Percentiles rank a stretch among this genome's conserved stretches.
Evolutionary conservation across 331 rosid species (phyloP).

Genomic region (Acacia concinna): DNA sequence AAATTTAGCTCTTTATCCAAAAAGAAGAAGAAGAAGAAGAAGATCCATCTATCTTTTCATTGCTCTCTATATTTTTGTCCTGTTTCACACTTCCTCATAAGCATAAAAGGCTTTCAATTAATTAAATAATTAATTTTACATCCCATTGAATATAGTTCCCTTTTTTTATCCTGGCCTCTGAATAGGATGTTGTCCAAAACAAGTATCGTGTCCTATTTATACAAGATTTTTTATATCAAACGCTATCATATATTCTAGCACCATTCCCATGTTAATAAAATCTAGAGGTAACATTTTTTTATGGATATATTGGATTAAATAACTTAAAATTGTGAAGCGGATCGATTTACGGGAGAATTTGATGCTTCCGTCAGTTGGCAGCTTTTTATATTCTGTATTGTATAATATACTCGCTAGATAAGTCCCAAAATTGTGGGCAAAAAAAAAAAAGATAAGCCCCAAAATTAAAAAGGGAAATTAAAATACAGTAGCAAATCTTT

Average conservation of each 20-base stretch:
- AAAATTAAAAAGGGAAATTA: not conserved
- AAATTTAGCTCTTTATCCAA: too few relatives aligned
- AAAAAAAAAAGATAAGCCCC: too few relatives aligned
- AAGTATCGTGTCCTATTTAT: too few relatives aligned
- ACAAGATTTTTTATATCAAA: too few relatives aligned
- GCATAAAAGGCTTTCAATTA: not conserved
- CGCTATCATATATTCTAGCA: not conserved
- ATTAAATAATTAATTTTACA: not conserved
- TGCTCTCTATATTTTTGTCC: not conserved
- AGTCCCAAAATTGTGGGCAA: too few relatives aligned
- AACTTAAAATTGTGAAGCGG: not conserved
- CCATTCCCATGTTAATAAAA: not conserved
- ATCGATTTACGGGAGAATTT: not conserved
- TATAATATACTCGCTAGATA: not conserved
- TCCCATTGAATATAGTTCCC: not conserved
- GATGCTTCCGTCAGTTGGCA: not conserved
- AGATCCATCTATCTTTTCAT: constrained; percentile 25
- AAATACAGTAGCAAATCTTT: not conserved
- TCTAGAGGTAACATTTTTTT: not conserved
- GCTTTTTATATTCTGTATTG: not conserved
- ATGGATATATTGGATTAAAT: not conserved
- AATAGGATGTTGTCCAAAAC: not conserved
- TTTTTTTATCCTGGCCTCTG: not conserved
- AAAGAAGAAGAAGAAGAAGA: too few relatives aligned
- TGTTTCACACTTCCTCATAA: not conserved